These are phyloP conservation scores for Quercus phellos DNA, from an alignment of 331 rosid genomes.

Conservation along the genomic window DNA sequence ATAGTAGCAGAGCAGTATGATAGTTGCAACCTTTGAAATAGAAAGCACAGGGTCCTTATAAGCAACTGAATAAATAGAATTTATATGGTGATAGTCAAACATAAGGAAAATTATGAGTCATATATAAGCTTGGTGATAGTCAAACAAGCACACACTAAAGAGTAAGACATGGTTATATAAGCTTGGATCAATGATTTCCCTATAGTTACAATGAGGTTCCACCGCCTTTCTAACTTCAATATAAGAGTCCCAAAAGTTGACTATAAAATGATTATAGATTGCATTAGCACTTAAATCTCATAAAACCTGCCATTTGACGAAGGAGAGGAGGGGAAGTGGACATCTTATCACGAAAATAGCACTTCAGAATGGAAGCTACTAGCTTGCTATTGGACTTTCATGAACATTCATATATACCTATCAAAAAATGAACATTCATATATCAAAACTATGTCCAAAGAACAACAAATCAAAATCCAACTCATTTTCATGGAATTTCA, in stretches of 20 bases:
- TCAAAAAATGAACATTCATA: background rate
- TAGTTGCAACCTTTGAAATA: conserved; percentile 43
- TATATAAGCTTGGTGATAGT: too few species aligned
- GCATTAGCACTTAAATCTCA: background rate
- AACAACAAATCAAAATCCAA: background rate
- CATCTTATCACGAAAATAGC: background rate
- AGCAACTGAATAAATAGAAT: background rate
- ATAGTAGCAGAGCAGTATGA: conserved; percentile 53
- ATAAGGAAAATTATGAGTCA: too few species aligned
- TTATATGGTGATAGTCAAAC: too few species aligned
- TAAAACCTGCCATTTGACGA: background rate
- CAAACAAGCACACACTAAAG: too few species aligned
- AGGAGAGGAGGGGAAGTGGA: background rate
- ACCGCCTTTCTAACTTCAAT: background rate
- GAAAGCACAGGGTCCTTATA: conserved; percentile 31
- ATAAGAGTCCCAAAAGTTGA: background rate
- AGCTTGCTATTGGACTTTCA: background rate
- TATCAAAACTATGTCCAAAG: background rate
- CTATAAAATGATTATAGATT: background rate
- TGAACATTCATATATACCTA: background rate
- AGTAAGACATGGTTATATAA: background rate
- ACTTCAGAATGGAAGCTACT: background rate
- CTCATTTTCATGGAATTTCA: background rate
- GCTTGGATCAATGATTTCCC: background rate
- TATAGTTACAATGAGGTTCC: background rate